Percentiles rank a stretch among this genome's conserved stretches.
These are phyloP conservation scores for carrot (Daucus carota) DNA, from an alignment of 129 eudicot genomes.

Conservation along the genomic window DNA sequence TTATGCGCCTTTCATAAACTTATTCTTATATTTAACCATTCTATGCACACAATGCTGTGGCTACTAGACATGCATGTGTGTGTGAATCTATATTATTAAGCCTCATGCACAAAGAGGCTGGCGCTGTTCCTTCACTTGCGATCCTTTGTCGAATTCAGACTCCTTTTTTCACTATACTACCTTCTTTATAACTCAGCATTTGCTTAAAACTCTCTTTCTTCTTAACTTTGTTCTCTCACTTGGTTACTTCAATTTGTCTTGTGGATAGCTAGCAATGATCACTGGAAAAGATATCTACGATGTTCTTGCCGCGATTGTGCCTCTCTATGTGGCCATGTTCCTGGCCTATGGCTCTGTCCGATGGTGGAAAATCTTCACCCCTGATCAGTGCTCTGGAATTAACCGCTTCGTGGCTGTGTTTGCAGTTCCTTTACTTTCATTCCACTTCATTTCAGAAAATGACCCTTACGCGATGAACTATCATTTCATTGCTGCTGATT, in stretches of 20 bases:
- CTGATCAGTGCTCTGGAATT: conserved; percentile 95
- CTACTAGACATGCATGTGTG: background rate
- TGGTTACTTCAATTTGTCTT: background rate
- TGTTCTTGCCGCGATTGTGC: conserved; percentile 82
- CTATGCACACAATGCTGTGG: too few species aligned
- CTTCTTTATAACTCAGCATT: background rate
- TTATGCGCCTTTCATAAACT: too few species aligned
- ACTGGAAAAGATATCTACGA: conserved; percentile 85
- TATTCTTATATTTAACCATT: too few species aligned
- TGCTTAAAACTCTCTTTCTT: background rate
- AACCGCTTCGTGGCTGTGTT: conserved; percentile 92
- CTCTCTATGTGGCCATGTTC: conserved; percentile 85
- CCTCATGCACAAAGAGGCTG: background rate
- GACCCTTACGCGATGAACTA: conserved; percentile 76
- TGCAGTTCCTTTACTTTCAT: conserved; percentile 88
- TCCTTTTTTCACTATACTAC: background rate
- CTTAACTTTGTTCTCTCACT: background rate
- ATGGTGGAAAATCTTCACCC: conserved; percentile 98
- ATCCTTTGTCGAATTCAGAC: background rate
- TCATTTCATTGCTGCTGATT: conserved; percentile 84
- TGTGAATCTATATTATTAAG: background rate
- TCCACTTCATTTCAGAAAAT: conserved; percentile 87
- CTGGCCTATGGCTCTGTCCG: conserved; percentile 88
- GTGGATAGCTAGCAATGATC: conserved; percentile 38
- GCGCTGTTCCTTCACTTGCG: background rate